Conservation (phyloP, 2,329 filamentous ascomycete genomes). For the Byssothecium circinans region DNA sequence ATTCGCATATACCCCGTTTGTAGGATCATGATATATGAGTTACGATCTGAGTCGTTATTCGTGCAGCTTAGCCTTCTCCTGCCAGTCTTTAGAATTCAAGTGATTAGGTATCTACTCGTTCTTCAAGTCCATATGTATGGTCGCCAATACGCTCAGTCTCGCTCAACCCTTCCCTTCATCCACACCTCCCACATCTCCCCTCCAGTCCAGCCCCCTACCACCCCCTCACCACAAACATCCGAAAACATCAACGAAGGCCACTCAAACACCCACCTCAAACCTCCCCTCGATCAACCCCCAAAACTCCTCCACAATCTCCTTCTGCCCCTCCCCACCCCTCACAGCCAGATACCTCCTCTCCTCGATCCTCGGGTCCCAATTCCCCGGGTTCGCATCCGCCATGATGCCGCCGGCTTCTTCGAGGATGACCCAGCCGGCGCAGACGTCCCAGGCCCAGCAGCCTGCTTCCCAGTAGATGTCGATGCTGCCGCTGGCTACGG, state of each 20-base stretch:
- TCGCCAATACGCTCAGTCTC: no score
- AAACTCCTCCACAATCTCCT: slow-evolving; percentile 52
- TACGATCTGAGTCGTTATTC: slow-evolving; percentile 1
- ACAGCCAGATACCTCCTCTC: slow-evolving; percentile 59
- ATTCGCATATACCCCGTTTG: slow-evolving; percentile 15
- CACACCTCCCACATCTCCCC: no score
- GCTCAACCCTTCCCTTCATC: neutral
- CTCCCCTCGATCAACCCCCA: slow-evolving; percentile 51
- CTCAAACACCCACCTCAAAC: slow-evolving; percentile 46
- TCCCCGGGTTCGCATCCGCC: slow-evolving; percentile 71
- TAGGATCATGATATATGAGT: slow-evolving; percentile 5
- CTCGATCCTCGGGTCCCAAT: slow-evolving; percentile 63
- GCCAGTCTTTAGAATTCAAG: no score
- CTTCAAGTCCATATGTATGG: no score
- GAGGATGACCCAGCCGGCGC: slow-evolving; percentile 77
- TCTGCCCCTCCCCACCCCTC: slow-evolving; percentile 49
- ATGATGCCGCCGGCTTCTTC: slow-evolving; percentile 73
- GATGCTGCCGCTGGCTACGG: slow-evolving; percentile 69
- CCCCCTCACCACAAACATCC: no score
- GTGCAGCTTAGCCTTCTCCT: neutral
- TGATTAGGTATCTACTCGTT: no score
- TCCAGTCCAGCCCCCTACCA: no score
- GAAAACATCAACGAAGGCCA: no score
- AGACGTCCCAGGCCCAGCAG: slow-evolving; percentile 85
- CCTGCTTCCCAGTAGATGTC: slow-evolving; percentile 83